phyloP scores from a whole-genome alignment of 2,329 filamentous ascomycete genomes.

The Aureobasidium sp. region DNA sequence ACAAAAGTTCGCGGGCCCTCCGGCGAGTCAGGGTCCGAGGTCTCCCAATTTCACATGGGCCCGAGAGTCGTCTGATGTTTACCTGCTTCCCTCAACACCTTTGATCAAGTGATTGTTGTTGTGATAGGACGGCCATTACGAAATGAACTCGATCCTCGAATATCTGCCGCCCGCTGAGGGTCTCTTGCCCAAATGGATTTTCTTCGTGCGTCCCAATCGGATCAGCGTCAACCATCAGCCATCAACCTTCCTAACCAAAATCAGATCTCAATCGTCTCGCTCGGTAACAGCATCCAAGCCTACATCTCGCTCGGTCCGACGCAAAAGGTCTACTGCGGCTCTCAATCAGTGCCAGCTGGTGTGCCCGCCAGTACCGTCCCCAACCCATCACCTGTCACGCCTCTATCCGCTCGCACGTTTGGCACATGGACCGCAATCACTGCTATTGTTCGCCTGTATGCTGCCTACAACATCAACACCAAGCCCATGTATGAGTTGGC shows the following conservation, averaged over 20 bases:
- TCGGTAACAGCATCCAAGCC: conserved; percentile 79
- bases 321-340: conserved; percentile 74
- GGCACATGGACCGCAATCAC: conserved; percentile 83
- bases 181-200: conserved; percentile 57
- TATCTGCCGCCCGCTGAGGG: conserved; percentile 44
- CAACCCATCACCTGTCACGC: conserved; percentile 51
- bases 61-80: neutral
- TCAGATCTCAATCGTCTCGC: conserved; percentile 73
- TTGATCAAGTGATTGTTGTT: no score
- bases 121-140: neutral
- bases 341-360: conserved; percentile 24
- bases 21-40: conserved; percentile 12
- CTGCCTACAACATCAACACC: conserved; percentile 72
- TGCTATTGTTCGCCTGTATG: conserved; percentile 70
- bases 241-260: neutral
- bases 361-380: conserved; percentile 23
- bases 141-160: conserved; percentile 26
- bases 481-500: conserved; percentile 70
- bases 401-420: conserved; percentile 71
- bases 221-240: no score
- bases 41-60: conserved; percentile 5
- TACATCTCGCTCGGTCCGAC: conserved; percentile 76
- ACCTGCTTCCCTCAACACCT: neutral
- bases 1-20: neutral
- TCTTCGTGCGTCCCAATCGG: conserved; percentile 45